phyloP scores from a whole-genome alignment of 352 stramenopile genomes.

The Phytopythium oedochilum region DNA sequence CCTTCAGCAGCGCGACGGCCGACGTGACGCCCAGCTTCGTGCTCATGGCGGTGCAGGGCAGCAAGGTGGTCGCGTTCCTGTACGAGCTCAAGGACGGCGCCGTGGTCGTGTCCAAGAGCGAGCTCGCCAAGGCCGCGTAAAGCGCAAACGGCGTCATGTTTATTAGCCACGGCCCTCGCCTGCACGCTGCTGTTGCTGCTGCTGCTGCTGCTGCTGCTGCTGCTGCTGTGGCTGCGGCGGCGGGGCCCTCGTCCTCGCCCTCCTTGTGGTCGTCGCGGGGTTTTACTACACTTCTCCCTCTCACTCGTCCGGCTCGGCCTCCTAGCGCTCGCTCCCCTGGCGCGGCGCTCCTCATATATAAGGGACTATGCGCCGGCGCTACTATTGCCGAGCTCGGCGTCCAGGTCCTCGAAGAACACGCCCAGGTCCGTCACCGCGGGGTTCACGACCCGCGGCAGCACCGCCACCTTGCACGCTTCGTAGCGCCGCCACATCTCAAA shows the following conservation, averaged over 20 bases:
- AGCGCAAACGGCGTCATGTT: conserved; percentile 5
- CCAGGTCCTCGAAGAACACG: conserved; percentile 72
- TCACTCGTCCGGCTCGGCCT: conserved; percentile 1
- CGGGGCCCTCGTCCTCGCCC: background rate
- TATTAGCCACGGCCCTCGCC: conserved; percentile 2
- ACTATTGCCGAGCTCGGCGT: conserved; percentile 44
- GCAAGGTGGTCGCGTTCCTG: conserved; percentile 96
- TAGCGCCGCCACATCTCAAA: conserved; percentile 88
- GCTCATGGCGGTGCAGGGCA: conserved; percentile 96
- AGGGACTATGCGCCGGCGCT: background rate
- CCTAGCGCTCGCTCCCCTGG: background rate
- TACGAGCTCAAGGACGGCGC: conserved; percentile 90
- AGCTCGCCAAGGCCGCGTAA: conserved; percentile 58
- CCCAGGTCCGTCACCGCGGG: conserved; percentile 58
- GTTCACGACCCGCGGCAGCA: conserved; percentile 75
- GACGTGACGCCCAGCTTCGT: conserved; percentile 95
- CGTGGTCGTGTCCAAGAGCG: conserved; percentile 87
- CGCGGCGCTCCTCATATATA: background rate
- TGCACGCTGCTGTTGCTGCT: background rate
- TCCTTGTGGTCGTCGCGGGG: conserved; percentile 8
- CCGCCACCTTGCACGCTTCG: conserved; percentile 57
- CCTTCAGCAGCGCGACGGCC: conserved; percentile 81
- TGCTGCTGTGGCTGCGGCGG: too few relatives aligned
- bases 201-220: too few relatives aligned
- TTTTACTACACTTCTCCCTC: conserved; percentile 16